Evolutionary conservation across 2,329 filamentous ascomycete genomes (phyloP).

Genomic region (Aspergillus flavus): DNA sequence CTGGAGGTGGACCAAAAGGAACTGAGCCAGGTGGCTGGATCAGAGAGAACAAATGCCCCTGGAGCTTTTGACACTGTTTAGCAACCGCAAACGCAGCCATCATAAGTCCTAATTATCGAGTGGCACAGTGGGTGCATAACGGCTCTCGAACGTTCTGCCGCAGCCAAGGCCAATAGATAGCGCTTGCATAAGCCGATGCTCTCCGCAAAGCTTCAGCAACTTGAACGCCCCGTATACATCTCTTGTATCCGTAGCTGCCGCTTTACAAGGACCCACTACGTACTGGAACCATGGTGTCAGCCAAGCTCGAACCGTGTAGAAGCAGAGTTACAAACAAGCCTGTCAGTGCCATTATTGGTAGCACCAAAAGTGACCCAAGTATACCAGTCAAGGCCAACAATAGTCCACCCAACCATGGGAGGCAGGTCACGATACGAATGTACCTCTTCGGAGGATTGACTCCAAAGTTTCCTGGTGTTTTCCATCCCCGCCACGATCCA

Average conservation of each 20-base stretch:
- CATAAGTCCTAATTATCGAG: too few species aligned
- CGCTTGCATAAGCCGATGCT: not conserved
- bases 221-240: not conserved
- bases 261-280: not conserved
- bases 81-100: too few species aligned
- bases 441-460: not conserved
- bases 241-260: not conserved
- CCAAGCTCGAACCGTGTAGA: not conserved
- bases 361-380: constrained; percentile 1
- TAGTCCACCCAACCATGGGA: constrained; percentile 3
- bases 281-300: not conserved
- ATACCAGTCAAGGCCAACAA: constrained; percentile 9
- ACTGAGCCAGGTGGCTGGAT: too few species aligned
- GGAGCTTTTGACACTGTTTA: too few species aligned
- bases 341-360: not conserved
- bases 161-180: not conserved
- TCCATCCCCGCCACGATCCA: constrained; percentile 1
- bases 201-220: not conserved
- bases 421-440: not conserved
- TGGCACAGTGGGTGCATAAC: not conserved
- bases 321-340: not conserved
- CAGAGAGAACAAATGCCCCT: too few species aligned
- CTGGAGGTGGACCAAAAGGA: too few species aligned
- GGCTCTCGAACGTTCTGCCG: not conserved
- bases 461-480: not conserved